phyloP scores from a whole-genome alignment of 1,284 basidiomycete genomes.

The Ustilago nuda region DNA sequence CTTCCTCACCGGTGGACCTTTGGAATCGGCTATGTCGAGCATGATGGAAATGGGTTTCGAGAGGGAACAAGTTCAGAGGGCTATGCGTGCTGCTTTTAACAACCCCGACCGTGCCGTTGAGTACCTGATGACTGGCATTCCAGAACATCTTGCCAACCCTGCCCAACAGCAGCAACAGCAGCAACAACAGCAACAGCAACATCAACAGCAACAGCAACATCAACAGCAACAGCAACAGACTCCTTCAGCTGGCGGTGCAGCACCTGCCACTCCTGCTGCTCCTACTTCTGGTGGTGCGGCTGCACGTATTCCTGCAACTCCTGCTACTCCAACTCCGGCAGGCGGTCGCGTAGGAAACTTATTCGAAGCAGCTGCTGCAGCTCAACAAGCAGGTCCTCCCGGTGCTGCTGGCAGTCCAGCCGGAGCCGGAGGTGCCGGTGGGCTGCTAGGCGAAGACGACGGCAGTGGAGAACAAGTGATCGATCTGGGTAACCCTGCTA shows the following conservation, averaged over 20 bases:
- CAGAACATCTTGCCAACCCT: constrained; percentile 57
- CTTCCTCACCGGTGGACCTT: constrained; percentile 55
- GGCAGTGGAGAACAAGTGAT: constrained; percentile 61
- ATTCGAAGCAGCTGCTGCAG: constrained; percentile 70
- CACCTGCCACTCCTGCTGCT: constrained; percentile 72
- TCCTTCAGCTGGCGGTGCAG: constrained; percentile 78
- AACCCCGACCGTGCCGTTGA: constrained; percentile 98
- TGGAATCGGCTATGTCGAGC: constrained; percentile 63
- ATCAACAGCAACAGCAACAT: constrained; percentile 52
- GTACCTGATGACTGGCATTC: constrained; percentile 83
- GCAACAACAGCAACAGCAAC: constrained; percentile 21
- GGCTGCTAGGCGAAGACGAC: constrained; percentile 60
- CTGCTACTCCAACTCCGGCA: constrained; percentile 48
- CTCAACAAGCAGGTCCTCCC: constrained; percentile 47
- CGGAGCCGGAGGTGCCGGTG: constrained; percentile 33
- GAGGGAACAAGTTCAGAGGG: constrained; percentile 83
- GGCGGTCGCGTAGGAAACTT: constrained; percentile 66
- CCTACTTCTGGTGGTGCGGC: constrained; percentile 69
- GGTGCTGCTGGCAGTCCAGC: constrained; percentile 25
- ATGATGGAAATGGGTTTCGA: constrained; percentile 92
- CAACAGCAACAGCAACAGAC: constrained; percentile 55
- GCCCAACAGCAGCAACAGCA: constrained; percentile 50
- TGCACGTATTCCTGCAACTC: constrained; percentile 62
- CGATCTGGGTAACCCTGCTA: constrained; percentile 66
- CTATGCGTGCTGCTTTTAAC: constrained; percentile 93